Evolutionary conservation across 2,329 filamentous ascomycete species (phyloP), one percentile per base, ranked within the genome.

Genomic region (Talaromyces pinophilus): DNA sequence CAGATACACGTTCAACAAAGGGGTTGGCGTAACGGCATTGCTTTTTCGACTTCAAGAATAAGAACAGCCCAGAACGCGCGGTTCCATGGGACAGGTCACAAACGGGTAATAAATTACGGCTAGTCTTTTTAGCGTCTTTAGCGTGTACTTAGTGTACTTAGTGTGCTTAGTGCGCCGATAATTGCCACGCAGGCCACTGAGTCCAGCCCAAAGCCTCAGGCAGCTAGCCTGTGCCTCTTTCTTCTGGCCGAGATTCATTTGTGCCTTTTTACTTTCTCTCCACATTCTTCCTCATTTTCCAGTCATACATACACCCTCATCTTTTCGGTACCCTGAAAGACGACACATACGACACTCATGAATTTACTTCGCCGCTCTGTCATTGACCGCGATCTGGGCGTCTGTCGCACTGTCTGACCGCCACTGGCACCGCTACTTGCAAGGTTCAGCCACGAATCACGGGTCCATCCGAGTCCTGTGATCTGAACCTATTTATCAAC

Each of bases 181-280:
- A 59, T 59, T 59, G 55, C 55, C 55, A 59, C 55, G 55, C 55
- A 54, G 33, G 33, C 33, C 33, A 35, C 33, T 35, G 33, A 35
- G 25, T 54, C 50, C 60, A 40, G 60, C 61, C 62, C 62, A 59
- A 55, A 38, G 50, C 35, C 61, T 63, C 62, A 63, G 62, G 61
- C 61, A 28, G 33, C 17, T 17, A 57, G 17, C 68, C 69, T 66
- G 66, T 65, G 70, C 65, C 69, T 61, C 66, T 60, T 62, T 55
- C 68, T 59, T 68, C 66, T 63, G n/a, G 48, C 64, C 64, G 54
- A 44, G 15, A 17, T 38, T 60, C 42, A 10, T 28, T 33, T 42
- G 17, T 42, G 25, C 25, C 44, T 62, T 44, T 48, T 50, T 57
- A 46, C 30, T 59, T 35, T 57, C 17, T 59, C 40, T 60, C 25